These are phyloP conservation scores for Neocatenulostroma microsporum DNA, from an alignment of 2,329 filamentous ascomycete species.

Conservation along the genomic window DNA sequence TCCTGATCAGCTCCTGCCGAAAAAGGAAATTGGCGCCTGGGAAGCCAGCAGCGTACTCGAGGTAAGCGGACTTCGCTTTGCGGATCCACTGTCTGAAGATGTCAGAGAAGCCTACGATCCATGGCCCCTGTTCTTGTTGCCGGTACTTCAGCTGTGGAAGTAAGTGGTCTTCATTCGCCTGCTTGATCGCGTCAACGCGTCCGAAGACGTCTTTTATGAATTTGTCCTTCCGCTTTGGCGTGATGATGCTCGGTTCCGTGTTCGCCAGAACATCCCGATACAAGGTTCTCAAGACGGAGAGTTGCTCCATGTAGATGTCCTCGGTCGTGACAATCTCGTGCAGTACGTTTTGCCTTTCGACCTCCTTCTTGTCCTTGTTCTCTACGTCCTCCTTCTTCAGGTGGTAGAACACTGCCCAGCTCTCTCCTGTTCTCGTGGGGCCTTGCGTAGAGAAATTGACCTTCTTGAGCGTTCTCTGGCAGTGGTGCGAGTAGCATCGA, in stretches of 20 bases:
- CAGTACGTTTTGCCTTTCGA: constrained; percentile 85
- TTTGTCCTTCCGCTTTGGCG: constrained; percentile 65
- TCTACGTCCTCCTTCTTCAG: constrained; percentile 70
- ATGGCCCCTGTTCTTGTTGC: constrained; percentile 93
- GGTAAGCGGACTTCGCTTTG: constrained; percentile 80
- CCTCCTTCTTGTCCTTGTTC: constrained; percentile 69
- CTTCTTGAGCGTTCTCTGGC: constrained; percentile 88
- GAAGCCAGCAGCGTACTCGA: constrained; percentile 85
- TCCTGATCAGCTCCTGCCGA: constrained; percentile 74
- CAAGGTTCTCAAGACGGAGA: constrained; percentile 75
- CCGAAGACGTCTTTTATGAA: constrained; percentile 86
- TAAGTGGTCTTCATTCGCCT: constrained; percentile 86
- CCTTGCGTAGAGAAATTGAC: constrained; percentile 75
- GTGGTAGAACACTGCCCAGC: constrained; percentile 86
- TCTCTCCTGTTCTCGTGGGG: constrained; percentile 50
- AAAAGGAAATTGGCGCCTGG: constrained; percentile 77
- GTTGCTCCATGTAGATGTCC: constrained; percentile 79
- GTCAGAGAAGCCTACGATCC: constrained; percentile 88
- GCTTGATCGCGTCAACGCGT: constrained; percentile 77
- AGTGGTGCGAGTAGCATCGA: constrained; percentile 89
- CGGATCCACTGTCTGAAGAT: constrained; percentile 98
- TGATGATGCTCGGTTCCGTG: constrained; percentile 71
- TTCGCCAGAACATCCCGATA: constrained; percentile 73
- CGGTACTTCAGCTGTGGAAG: constrained; percentile 92
- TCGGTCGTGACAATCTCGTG: constrained; percentile 95